These are phyloP conservation scores for Yamadazyma insecticola DNA, from an alignment of 805 yeast genomes.

Conservation along the genomic window DNA sequence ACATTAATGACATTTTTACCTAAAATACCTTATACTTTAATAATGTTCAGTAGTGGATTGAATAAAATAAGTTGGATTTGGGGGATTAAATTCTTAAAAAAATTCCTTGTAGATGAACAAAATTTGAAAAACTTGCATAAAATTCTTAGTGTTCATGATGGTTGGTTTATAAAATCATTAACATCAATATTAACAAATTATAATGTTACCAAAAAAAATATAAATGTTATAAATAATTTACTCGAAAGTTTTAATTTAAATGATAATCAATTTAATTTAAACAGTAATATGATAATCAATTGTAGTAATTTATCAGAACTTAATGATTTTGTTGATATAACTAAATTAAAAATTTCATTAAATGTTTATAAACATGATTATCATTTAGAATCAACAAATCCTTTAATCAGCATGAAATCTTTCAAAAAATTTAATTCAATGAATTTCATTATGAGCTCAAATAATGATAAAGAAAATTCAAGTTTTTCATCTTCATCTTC, in stretches of 20 bases:
- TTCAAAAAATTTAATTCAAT: background rate
- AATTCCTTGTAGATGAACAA: slow-evolving; percentile 50
- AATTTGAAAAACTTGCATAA: slow-evolving; percentile 47
- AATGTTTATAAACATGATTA: slow-evolving; percentile 68
- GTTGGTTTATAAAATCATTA: slow-evolving; percentile 80
- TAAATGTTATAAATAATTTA: slow-evolving; percentile 21
- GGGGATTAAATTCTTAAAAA: slow-evolving; percentile 51
- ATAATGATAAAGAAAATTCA: slow-evolving; percentile 1
- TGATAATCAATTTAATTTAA: background rate
- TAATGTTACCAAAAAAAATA: slow-evolving; percentile 27
- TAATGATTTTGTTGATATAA: slow-evolving; percentile 63
- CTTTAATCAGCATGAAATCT: background rate
- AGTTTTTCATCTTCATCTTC: too few species aligned
- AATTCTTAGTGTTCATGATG: slow-evolving; percentile 81
- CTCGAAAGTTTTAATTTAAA: slow-evolving; percentile 18
- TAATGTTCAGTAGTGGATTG: slow-evolving; percentile 82
- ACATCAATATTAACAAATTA: slow-evolving; percentile 68
- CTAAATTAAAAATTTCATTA: slow-evolving; percentile 69
- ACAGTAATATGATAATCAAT: slow-evolving; percentile 28
- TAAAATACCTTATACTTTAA: slow-evolving; percentile 54
- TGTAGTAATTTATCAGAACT: slow-evolving; percentile 49
- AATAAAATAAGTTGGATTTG: slow-evolving; percentile 64
- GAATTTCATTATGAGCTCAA: background rate
- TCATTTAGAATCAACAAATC: slow-evolving; percentile 29
- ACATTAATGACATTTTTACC: slow-evolving; percentile 51